A percentile compares a stretch with the other conserved stretches of the same genome.
Conservation (phyloP, 2,329 filamentous ascomycete genomes). For the Diaporthe citriasiana region DNA sequence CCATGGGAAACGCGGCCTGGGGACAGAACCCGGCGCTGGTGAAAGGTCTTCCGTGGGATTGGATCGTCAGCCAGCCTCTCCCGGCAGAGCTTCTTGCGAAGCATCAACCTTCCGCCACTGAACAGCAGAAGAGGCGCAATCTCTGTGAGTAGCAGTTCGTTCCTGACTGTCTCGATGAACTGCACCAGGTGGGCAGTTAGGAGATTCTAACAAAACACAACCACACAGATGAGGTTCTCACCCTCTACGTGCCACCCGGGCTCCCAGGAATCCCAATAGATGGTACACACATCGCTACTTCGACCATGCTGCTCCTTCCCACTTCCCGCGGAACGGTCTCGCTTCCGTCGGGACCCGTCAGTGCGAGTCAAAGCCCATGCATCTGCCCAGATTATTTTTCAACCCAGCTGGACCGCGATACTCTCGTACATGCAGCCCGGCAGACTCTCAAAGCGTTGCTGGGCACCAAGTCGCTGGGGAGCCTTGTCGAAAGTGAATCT, state of each 20-base stretch:
- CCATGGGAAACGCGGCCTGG: conserved; percentile 35
- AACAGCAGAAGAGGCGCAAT: conserved; percentile 5
- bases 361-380: not conserved
- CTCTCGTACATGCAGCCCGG: conserved; percentile 26
- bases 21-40: conserved; percentile 24
- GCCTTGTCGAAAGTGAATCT: conserved; percentile 19
- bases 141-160: conserved; percentile 14
- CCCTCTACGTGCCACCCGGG: conserved; percentile 10
- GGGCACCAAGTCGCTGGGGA: conserved; percentile 9
- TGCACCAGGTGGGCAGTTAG: not conserved
- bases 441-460: conserved; percentile 29
- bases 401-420: conserved; percentile 21
- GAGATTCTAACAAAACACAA: not conserved
- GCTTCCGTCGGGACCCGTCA: not conserved
- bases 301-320: conserved; percentile 27
- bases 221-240: conserved; percentile 26
- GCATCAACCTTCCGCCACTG: not conserved
- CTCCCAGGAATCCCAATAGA: conserved; percentile 31
- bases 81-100: conserved; percentile 12
- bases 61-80: conserved; percentile 32
- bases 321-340: conserved; percentile 31
- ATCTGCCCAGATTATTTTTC: conserved; percentile 23
- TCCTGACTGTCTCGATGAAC: not conserved
- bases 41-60: conserved; percentile 33
- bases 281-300: conserved; percentile 33